phyloP scores from a whole-genome alignment of 805 yeast genomes.

The Schizosaccharomyces cryophilus region DNA sequence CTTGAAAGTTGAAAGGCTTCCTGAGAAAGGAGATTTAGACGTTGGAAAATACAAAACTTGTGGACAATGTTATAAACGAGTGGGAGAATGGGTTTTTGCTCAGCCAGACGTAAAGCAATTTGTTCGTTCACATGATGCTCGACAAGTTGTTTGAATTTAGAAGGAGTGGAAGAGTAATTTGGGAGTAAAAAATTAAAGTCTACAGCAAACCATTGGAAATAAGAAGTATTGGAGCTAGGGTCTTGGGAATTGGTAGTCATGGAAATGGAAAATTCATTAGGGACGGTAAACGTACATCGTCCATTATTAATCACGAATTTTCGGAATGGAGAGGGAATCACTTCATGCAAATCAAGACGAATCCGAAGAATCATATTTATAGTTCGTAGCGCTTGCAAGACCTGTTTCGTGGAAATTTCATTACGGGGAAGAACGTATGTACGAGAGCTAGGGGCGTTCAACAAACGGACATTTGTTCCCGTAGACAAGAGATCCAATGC shows the following conservation, averaged over 20 bases:
- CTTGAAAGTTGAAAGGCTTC: not conserved
- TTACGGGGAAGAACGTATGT: not conserved
- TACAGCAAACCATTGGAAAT: not conserved
- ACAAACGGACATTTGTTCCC: slow-evolving; percentile 18
- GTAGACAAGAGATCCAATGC: slow-evolving; percentile 60
- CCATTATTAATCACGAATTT: slow-evolving; percentile 53
- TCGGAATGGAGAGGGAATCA: slow-evolving; percentile 38
- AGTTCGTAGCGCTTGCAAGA: slow-evolving; percentile 36
- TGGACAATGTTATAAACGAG: not conserved
- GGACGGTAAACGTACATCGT: slow-evolving; percentile 37
- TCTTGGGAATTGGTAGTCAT: not conserved
- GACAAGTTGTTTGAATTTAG: not conserved
- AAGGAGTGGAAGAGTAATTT: not conserved
- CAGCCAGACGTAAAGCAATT: not conserved
- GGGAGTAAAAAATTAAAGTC: not conserved
- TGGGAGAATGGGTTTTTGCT: not conserved
- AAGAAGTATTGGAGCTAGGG: not conserved
- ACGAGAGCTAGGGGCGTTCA: not conserved
- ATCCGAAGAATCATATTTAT: slow-evolving; percentile 51
- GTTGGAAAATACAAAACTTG: not conserved
- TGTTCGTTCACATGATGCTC: not conserved
- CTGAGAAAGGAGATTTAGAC: not conserved
- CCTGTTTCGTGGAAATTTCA: slow-evolving; percentile 14
- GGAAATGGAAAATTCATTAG: slow-evolving; percentile 25
- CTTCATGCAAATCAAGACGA: slow-evolving; percentile 37